Conservation (phyloP, 352 stramenopile genomes). For the Globisporangium iwayamae region DNA sequence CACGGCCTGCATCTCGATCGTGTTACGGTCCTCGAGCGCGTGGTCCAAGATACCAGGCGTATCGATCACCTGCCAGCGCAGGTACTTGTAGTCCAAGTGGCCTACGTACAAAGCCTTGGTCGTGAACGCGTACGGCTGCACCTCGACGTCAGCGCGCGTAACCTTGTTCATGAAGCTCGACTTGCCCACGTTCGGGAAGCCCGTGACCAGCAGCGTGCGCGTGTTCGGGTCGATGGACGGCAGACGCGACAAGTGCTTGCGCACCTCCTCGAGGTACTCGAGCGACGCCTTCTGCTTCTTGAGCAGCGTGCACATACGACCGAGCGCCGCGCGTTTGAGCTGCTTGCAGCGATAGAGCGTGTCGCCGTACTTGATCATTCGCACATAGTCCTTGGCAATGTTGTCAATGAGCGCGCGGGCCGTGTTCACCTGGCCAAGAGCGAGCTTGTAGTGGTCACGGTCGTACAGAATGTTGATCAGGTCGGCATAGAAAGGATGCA, state of each 20-base stretch:
- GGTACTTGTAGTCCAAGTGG: constrained; percentile 99
- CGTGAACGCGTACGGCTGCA: constrained; percentile 99
- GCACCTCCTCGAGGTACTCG: constrained; percentile 96
- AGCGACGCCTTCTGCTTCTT: constrained; percentile 99
- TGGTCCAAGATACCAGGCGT: constrained; percentile 99
- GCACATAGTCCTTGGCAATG: constrained; percentile 98
- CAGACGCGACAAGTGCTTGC: constrained; percentile 98
- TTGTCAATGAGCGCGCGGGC: constrained; percentile 96
- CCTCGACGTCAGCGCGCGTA: constrained; percentile 98
- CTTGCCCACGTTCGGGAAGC: constrained; percentile 99
- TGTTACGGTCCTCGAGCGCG: constrained; percentile 99
- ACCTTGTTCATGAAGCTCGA: constrained; percentile 99
- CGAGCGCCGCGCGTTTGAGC: constrained; percentile 98
- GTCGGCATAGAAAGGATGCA: constrained; percentile 99
- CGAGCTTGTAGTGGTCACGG: constrained; percentile 99
- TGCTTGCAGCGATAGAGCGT: constrained; percentile 99
- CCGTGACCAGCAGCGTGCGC: constrained; percentile 97
- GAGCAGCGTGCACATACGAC: constrained; percentile 98
- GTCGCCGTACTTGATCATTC: constrained; percentile 99
- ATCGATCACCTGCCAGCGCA: constrained; percentile 99
- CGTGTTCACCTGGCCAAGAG: constrained; percentile 99
- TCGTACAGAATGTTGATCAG: constrained; percentile 99
- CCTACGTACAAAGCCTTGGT: constrained; percentile 99
- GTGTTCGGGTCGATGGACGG: constrained; percentile 99
- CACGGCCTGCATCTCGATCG: constrained; percentile 99